A percentile compares a stretch with the other conserved stretches of the same genome.
Conservation (phyloP, 1,284 basidiomycete genomes). For the Ceratobasidium sp. region DNA sequence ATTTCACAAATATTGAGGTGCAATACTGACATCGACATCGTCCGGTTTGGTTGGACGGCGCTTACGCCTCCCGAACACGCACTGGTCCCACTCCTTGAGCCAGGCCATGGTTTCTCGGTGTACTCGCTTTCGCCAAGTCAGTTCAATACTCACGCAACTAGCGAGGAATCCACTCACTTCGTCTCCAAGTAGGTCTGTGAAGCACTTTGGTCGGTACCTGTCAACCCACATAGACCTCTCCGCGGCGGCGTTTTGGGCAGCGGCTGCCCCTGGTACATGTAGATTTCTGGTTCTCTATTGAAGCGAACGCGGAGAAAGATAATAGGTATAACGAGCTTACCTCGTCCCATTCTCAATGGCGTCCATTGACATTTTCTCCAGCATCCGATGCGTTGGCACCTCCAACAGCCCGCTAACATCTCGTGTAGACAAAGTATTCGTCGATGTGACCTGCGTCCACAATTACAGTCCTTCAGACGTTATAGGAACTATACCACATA, state of each 20-base stretch:
- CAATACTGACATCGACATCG: constrained; percentile 60
- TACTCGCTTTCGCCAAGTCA: constrained; percentile 66
- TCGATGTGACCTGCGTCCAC: not conserved
- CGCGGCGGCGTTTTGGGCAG: constrained; percentile 34
- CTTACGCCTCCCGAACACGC: constrained; percentile 86
- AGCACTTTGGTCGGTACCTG: constrained; percentile 87
- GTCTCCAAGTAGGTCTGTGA: constrained; percentile 91
- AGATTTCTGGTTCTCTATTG: constrained; percentile 40
- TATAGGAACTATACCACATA: not conserved
- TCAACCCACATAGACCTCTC: constrained; percentile 82
- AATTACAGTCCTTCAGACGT: not conserved
- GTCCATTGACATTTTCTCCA: constrained; percentile 71
- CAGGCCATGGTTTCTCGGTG: constrained; percentile 94
- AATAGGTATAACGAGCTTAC: constrained; percentile 8
- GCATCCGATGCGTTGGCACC: constrained; percentile 77
- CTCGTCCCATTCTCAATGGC: constrained; percentile 60
- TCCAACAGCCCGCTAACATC: constrained; percentile 70
- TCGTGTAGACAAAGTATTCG: constrained; percentile 41
- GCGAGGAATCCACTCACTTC: constrained; percentile 65
- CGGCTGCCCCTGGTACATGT: constrained; percentile 41
- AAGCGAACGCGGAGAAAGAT: constrained; percentile 42
- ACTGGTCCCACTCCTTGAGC: constrained; percentile 99
- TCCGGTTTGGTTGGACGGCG: constrained; percentile 57
- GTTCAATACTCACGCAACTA: not conserved
- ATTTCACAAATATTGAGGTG: not conserved